phyloP scores from a whole-genome alignment of 768 basidiomycete species.

The Galerina marginata region DNA sequence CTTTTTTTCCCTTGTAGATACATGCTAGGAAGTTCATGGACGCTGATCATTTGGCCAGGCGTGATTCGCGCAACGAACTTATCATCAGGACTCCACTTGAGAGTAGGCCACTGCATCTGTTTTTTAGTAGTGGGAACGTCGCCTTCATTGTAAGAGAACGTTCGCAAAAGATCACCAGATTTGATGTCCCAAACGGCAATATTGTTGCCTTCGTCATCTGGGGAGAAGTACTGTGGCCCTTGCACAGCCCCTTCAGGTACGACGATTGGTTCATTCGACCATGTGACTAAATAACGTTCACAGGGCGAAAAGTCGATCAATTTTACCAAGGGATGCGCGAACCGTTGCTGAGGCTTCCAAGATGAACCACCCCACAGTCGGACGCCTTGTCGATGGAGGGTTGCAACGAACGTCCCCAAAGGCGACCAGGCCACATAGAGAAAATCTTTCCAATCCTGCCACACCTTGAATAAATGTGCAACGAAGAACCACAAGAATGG shows the following conservation, averaged over 20 bases:
- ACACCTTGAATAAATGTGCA: slow-evolving; percentile 11
- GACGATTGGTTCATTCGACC: slow-evolving; percentile 93
- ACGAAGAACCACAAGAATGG: slow-evolving; percentile 4
- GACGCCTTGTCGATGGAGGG: slow-evolving; percentile 93
- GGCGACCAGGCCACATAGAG: slow-evolving; percentile 98
- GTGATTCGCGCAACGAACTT: slow-evolving; percentile 91
- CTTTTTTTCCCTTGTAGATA: slow-evolving; percentile 94
- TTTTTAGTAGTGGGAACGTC: slow-evolving; percentile 69
- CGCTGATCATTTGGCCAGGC: slow-evolving; percentile 91
- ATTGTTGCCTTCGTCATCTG: slow-evolving; percentile 96
- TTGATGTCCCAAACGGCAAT: slow-evolving; percentile 99
- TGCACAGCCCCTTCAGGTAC: slow-evolving; percentile 82
- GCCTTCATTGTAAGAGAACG: slow-evolving; percentile 73
- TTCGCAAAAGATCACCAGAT: slow-evolving; percentile 88
- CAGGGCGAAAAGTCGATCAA: slow-evolving; percentile 97
- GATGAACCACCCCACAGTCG: slow-evolving; percentile 94
- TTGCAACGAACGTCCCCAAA: slow-evolving; percentile 91
- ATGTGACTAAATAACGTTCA: slow-evolving; percentile 96
- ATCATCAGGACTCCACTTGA: slow-evolving; percentile 98
- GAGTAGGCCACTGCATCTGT: slow-evolving; percentile 91
- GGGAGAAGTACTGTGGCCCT: slow-evolving; percentile 85
- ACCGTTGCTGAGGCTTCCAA: slow-evolving; percentile 87
- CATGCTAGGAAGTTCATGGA: slow-evolving; percentile 96
- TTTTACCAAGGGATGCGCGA: slow-evolving; percentile 94
- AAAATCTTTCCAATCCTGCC: slow-evolving; percentile 91